Percentiles rank a stretch among this genome's conserved stretches.
Conservation (phyloP, 2,329 filamentous ascomycete species). For the Colletotrichum shisoi region DNA sequence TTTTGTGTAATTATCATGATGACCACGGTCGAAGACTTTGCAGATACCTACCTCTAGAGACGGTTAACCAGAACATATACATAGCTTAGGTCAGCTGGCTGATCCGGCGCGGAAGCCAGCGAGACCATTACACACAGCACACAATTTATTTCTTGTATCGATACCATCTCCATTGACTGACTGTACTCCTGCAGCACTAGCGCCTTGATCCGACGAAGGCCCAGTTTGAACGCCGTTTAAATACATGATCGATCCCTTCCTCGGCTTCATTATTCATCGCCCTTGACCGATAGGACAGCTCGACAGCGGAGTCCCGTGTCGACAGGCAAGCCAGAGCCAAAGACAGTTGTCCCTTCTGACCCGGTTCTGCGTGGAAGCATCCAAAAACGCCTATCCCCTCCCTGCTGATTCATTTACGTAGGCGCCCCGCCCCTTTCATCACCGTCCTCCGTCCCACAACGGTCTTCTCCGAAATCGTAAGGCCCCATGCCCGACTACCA, state of each 20-base stretch:
- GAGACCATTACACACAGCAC: slow-evolving; percentile 12
- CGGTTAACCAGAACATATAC: slow-evolving; percentile 7
- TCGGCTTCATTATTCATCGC: not conserved
- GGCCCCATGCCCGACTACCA: not conserved
- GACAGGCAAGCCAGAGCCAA: not conserved
- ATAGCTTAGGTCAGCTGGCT: slow-evolving; percentile 41
- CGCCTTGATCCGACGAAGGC: not conserved
- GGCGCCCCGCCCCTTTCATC: not conserved
- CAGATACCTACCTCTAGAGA: slow-evolving; percentile 27
- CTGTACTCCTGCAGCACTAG: too few species aligned
- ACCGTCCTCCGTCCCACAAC: not conserved
- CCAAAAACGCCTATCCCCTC: not conserved
- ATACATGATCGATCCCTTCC: not conserved
- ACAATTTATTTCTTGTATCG: not conserved
- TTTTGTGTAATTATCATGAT: slow-evolving; percentile 32
- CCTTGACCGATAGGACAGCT: not conserved
- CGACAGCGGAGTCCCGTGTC: not conserved
- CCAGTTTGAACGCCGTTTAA: not conserved
- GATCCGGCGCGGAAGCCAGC: slow-evolving; percentile 35
- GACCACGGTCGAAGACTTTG: slow-evolving; percentile 24
- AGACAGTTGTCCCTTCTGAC: not conserved
- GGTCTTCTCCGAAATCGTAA: not conserved
- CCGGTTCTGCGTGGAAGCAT: not conserved
- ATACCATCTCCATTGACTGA: not conserved
- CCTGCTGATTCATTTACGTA: not conserved